Base-by-base conservation (phyloP, 257 asterid species). In the Knoxia roxburghii region DNA sequence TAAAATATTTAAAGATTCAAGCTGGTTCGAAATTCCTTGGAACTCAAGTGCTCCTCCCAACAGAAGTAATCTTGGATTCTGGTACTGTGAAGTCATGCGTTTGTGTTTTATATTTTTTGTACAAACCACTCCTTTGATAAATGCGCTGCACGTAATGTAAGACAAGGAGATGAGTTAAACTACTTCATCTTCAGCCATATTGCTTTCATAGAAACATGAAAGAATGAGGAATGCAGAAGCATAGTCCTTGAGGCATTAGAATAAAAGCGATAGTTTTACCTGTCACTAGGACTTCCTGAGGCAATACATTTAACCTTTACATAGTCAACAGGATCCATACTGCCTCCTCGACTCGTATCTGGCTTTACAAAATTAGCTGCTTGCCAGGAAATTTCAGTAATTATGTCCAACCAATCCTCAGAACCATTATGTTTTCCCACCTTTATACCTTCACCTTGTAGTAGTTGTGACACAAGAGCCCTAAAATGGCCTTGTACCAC, bases 241-340 rank as follows among this genome's bases (percentile, higher is more conserved):
- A 7, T 23, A 71, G 35, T 72, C 46, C 45, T 23, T 52, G 20
- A 33, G 8, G 56, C 29, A 37, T 26, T 27, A 32, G 20, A 48
- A 64, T 18, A 45, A 64, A 61, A 50, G 57, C 23, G 27, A 50
- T 5, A n/a, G 20, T 37, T 33, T 41, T 86, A 94, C 99, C 99
- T 90, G 48, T 90, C 91, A 17, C 78, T 65, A 56, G 87, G 95
- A 75, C 55, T 74, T 77, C 98, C 99, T 1, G 99, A 85, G 62
- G 99, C 99, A 30, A 94, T 79, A 73, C 97, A 90, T 80, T 90
- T 94, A 75, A 94, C 83, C 78, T 90, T 94, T 43, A 90, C 80
- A 74, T 94, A 94, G 70, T 90, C 87, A 58, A 85, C 85, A 0
- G 99, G 99, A 77, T 94, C 99, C 99, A 94, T 94, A 83, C 99